phyloP scores from a whole-genome alignment of 352 stramenopile genomes.

The Globisporangium recalcitrans region DNA sequence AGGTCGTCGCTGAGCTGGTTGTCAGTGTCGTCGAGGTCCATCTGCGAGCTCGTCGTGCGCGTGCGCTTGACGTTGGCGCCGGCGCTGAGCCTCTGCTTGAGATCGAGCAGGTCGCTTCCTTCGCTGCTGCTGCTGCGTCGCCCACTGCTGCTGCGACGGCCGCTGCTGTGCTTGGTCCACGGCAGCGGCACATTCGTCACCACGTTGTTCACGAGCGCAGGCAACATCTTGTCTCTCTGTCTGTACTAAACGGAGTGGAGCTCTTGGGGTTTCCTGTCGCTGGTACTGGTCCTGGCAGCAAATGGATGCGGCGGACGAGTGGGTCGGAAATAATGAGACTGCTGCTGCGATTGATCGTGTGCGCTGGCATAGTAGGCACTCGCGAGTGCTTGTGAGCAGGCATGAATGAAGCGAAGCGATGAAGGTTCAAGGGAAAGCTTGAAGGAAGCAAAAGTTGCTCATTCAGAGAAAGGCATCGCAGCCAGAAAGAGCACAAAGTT shows the following conservation, averaged over 20 bases:
- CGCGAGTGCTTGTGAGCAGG: too few relatives aligned
- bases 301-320: neutral
- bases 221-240: constrained; percentile 11
- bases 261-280: constrained; percentile 1
- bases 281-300: constrained; percentile 2
- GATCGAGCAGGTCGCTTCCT: constrained; percentile 8
- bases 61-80: constrained; percentile 20
- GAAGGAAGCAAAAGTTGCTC: neutral
- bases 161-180: constrained; percentile 3
- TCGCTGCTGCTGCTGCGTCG: constrained; percentile 3
- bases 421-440: neutral
- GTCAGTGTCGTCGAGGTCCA: constrained; percentile 29
- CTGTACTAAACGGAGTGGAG: neutral
- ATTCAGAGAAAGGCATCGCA: neutral
- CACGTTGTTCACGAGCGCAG: constrained; percentile 20
- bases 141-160: neutral
- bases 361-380: neutral
- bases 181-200: constrained; percentile 12
- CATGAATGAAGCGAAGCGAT: neutral
- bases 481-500: neutral
- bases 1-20: constrained; percentile 35
- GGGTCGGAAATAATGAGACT: constrained; percentile 1
- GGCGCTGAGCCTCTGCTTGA: constrained; percentile 13
- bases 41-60: constrained; percentile 40
- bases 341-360: too few relatives aligned